Evolutionary conservation across 1,284 basidiomycete species (phyloP), one percentile per base, ranked within the genome.

Genomic region (Moesziomyces sp.): DNA sequence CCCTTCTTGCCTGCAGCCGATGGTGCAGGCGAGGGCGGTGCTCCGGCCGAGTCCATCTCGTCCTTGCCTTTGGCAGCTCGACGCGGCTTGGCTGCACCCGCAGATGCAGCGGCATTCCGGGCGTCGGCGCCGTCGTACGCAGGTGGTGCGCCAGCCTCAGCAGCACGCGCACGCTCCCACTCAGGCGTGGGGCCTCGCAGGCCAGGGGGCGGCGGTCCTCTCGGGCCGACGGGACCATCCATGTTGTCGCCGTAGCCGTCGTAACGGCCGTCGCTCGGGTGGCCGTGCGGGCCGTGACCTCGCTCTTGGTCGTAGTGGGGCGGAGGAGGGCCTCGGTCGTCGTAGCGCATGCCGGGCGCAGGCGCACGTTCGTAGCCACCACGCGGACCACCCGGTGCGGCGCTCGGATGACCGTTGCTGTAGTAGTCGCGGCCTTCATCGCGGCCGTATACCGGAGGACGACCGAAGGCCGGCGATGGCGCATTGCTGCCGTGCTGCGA

Each of bases 401-500:
- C 40, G 46, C 42, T 26, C 3, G 54, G 54, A 21, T 59, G 59
- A 14, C 59, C 58, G 16, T 61, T 61, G 59, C 58, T 69, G 62
- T 74, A 69, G 58, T 74, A 66, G 16, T 74, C 72, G 11, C 72
- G 58, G 6, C 30, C 48, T 14, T 75, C 72, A 11, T 75, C 72
- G 11, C 72, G 66, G 38, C 46, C 67, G 53, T 75, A 75, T 19
- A 66, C 72, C 9, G 66, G 63, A 50, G 72, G 67, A 21, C 72
- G 55, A 35, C 59, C 63, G 26, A 70, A 75, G 3, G 72, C 72
- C 10, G 72, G 72, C 49, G 72, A 75, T 33, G 72, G 58, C 19
- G 72, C 72, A 19, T 75, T 67, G 72, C 72, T 75, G 45, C 72
- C 72, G 47, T 75, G 72, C 50, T 70, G 67, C 19, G 72, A 75